Base-by-base conservation (phyloP, 2,329 filamentous ascomycete species). In the Diaporthe longicolla region DNA sequence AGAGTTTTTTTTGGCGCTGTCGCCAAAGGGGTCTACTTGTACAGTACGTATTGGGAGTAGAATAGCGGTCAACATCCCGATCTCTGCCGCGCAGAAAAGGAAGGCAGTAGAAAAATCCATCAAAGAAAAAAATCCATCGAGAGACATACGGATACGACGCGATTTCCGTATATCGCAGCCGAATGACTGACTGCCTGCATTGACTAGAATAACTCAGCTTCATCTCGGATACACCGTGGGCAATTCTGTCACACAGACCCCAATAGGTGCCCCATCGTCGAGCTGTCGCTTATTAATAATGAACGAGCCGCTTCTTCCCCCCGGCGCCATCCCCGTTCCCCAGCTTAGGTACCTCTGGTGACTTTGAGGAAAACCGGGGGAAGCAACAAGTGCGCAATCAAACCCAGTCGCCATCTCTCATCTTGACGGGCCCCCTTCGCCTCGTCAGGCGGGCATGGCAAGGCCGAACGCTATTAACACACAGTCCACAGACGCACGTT, bases 211-310 rank as follows among this genome's bases (percentile, higher is more conserved):
- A 68, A 68, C 63, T 29, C 32, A 68, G 63, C 48, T 68, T 68
- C 63, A 68, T 68, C 63, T 68, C 63, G 63, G 63, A 21, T 54
- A 68, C 63, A 68, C 63, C 63, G 63, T 68, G 63, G 48, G n/a
- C 48, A 50, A 52, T 66, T 52, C 63, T 37, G 59, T 19, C 40
- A 48, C 59, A 32, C 40, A 65, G 59, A 40, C 48, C 63, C 29
- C 63, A 52, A 40, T 40, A 11, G 37, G 37, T 40, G 32, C 45
- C 45, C 48, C 15, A 37, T 54, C 48, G n/a, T 40, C 63, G 63
- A 54, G 63, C n/a, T n/a, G 37, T 68, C 48, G 63, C 63, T 68
- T 68, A 68, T 68, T 68, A 68, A 68, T 68, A 54, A 68, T 68
- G 63, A 24, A 40, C n/a, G 48, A 68, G 63, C 63, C 48, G 63